Base-by-base conservation (phyloP, 768 basidiomycete species). In the Clitopilus hobsonii region DNA sequence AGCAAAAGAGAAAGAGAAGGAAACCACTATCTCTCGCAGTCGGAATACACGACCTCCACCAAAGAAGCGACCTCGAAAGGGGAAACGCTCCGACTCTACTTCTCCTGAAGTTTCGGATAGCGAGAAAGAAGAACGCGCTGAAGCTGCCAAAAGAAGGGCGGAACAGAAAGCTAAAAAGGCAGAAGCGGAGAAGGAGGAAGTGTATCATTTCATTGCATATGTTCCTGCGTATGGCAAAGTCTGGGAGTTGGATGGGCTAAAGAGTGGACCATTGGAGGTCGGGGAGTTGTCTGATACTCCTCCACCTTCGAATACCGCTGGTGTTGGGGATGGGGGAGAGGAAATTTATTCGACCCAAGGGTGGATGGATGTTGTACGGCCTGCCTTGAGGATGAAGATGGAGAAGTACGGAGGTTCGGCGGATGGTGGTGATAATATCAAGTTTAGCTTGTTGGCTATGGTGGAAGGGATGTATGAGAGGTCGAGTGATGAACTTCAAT, bases 241-340 rank as follows among this genome's bases (percentile, higher is more conserved):
- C n/a, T 87, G 84, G 84, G 84, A 87, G 65, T 75, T 87, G 51
- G 83, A 86, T 62, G 84, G 85, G 11, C 73, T 86, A 53, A 83
- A 82, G 56, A 73, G 78, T 1, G 84, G 81, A 0, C 83, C 85
- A 5, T 69, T 87, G 7, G 83, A 85, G 64, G 83, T 86, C 22
- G 84, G 84, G 32, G 83, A 84, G 60, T 62, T 84, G n/a, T 63
- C 71, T 14, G 49, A 36, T 38, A 47, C 54, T 11, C 25, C 59
- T 36, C 51, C 41, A 32, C 30, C 30, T 7, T 7, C 30, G 16
- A 16, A 32, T 23, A 51, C 58, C 36, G 26, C 58, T 51, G n/a
- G 38, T 22, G 4, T 28, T 55, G 6, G 30, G 55, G 5, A 49
- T 55, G 29, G 7, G 14, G 14, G 7, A 14, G 29, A 30, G 29